Evolutionary conservation across 2,329 filamentous ascomycete genomes (phyloP).

Genomic region (Lachnellula arida): DNA sequence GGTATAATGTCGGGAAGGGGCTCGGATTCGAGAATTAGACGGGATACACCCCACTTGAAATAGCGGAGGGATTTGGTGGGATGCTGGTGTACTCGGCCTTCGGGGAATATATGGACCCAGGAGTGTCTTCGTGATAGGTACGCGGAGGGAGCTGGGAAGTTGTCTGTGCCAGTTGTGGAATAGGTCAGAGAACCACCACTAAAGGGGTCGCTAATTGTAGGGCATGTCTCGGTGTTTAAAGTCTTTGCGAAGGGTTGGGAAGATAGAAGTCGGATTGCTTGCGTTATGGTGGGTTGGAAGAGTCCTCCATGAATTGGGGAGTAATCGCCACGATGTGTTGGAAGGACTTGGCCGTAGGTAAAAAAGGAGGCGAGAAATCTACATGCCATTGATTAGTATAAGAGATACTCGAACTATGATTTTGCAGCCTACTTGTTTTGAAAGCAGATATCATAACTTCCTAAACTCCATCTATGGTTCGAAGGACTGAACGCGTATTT

Average conservation of each 20-base stretch:
- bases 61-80: slow-evolving; percentile 77
- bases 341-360: slow-evolving; percentile 80
- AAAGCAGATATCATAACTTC: slow-evolving; percentile 94
- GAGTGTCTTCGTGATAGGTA: slow-evolving; percentile 65
- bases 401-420: not conserved
- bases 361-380: slow-evolving; percentile 77
- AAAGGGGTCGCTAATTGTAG: slow-evolving; percentile 47
- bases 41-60: slow-evolving; percentile 96
- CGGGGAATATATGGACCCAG: slow-evolving; percentile 96
- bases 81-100: slow-evolving; percentile 90
- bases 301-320: slow-evolving; percentile 71
- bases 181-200: slow-evolving; percentile 46
- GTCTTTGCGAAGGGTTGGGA: slow-evolving; percentile 43
- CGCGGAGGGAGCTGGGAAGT: slow-evolving; percentile 65
- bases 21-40: slow-evolving; percentile 84
- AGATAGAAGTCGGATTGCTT: slow-evolving; percentile 81
- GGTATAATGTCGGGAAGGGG: slow-evolving; percentile 85
- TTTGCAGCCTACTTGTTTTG: slow-evolving; percentile 63
- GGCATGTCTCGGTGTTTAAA: slow-evolving; percentile 8
- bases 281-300: slow-evolving; percentile 82
- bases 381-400: slow-evolving; percentile 6
- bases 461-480: slow-evolving; percentile 83
- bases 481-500: slow-evolving; percentile 65
- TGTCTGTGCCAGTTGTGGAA: slow-evolving; percentile 62
- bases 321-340: slow-evolving; percentile 76